A percentile compares a stretch with the other conserved stretches of the same genome.
Evolutionary conservation across 2,329 filamentous ascomycete species (phyloP).

Genomic region (Aspergillus pseudoviridinutans): DNA sequence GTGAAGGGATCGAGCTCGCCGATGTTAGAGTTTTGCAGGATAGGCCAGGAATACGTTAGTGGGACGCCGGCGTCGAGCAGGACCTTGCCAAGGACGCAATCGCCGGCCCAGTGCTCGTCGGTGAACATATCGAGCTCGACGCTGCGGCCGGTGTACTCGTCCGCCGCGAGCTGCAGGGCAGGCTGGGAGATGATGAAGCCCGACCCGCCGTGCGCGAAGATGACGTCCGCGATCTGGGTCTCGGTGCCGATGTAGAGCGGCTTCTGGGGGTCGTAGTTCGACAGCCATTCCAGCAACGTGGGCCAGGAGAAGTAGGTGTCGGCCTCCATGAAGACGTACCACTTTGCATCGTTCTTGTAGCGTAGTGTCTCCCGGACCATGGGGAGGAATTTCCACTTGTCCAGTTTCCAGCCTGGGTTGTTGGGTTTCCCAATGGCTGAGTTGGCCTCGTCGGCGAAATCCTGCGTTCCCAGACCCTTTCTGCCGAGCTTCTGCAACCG

Average conservation of each 20-base stretch:
- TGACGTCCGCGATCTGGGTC: constrained; percentile 47
- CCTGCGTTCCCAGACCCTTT: constrained; percentile 37
- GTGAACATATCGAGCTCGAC: constrained; percentile 45
- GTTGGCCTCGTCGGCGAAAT: constrained; percentile 37
- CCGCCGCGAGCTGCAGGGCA: constrained; percentile 44
- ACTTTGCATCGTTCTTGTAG: constrained; percentile 47
- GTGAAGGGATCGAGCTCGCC: constrained; percentile 44
- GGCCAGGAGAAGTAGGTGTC: constrained; percentile 56
- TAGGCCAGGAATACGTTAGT: constrained; percentile 47
- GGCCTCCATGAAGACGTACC: constrained; percentile 58
- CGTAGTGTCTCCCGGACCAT: constrained; percentile 49
- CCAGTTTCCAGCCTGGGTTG: constrained; percentile 49
- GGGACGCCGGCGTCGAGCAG: constrained; percentile 45
- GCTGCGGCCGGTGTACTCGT: constrained; percentile 41
- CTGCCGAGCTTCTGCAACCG: constrained; percentile 43
- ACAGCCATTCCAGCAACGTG: constrained; percentile 52
- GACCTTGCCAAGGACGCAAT: constrained; percentile 49
- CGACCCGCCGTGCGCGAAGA: constrained; percentile 53
- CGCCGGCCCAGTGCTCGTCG: constrained; percentile 46
- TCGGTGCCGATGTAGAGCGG: constrained; percentile 53
- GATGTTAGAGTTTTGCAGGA: constrained; percentile 40
- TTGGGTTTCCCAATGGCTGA: constrained; percentile 41
- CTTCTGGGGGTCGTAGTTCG: constrained; percentile 45
- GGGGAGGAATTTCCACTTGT: constrained; percentile 58
- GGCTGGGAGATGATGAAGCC: constrained; percentile 51